phyloP scores from a whole-genome alignment of 441 rosid genomes.

The Gossypium davidsonii region DNA sequence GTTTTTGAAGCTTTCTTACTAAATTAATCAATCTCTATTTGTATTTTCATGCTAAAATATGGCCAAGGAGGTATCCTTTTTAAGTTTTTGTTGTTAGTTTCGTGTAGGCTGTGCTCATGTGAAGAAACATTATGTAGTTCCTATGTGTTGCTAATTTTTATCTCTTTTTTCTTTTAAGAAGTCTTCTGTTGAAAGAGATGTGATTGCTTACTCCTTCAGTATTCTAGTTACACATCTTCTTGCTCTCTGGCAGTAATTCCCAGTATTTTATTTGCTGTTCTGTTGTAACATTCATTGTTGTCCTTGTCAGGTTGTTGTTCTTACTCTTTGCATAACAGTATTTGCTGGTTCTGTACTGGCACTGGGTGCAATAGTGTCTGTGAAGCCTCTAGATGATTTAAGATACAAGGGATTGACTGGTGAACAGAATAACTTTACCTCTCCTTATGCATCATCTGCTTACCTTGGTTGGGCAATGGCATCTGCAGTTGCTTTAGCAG shows the following conservation, averaged over 20 bases:
- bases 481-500: slow-evolving; percentile 81
- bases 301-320: slow-evolving; percentile 67
- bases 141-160: neutral
- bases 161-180: neutral
- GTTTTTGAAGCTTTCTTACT: neutral
- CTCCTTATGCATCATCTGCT: slow-evolving; percentile 85
- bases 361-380: slow-evolving; percentile 90
- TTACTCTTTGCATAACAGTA: slow-evolving; percentile 52
- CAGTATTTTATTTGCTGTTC: slow-evolving; percentile 8
- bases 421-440: slow-evolving; percentile 49
- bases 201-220: neutral
- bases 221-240: neutral
- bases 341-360: slow-evolving; percentile 76
- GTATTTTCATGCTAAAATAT: neutral
- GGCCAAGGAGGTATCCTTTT: neutral
- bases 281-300: slow-evolving; percentile 19
- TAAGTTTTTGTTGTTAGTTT: neutral
- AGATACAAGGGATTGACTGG: slow-evolving; percentile 76
- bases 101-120: neutral
- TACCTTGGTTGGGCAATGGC: slow-evolving; percentile 99
- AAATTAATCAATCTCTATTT: neutral
- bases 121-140: neutral
- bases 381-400: slow-evolving; percentile 78
- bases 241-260: slow-evolving; percentile 2
- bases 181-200: neutral